Evolutionary conservation across 345 rosid genomes (phyloP).

Genomic region (Eucalyptus erythrocorys): DNA sequence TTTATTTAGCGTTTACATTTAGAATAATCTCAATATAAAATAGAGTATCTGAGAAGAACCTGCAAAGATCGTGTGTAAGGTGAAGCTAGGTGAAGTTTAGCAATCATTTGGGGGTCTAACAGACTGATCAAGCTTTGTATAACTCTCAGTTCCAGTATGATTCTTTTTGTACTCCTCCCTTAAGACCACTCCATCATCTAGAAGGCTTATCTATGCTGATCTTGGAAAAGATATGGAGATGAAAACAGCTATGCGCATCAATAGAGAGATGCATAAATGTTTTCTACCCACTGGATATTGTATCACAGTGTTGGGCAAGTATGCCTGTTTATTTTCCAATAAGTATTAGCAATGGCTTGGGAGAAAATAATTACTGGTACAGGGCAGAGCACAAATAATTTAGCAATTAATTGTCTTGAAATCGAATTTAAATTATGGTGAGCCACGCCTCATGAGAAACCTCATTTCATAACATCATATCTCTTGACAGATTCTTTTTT

Average conservation of each 20-base stretch:
- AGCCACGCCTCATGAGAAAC: neutral
- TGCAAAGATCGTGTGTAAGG: neutral
- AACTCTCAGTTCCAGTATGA: neutral
- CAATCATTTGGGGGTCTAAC: neutral
- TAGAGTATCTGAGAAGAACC: neutral
- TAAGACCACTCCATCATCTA: neutral
- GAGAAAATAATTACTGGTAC: neutral
- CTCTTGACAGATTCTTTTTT: neutral
- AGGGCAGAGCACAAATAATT: neutral
- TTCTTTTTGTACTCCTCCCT: neutral
- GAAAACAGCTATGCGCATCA: neutral
- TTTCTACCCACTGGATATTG: neutral
- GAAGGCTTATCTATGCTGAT: neutral
- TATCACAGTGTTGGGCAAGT: neutral
- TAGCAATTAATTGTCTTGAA: neutral
- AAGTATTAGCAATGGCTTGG: neutral
- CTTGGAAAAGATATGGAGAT: neutral
- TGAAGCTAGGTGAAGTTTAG: neutral
- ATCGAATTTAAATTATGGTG: neutral
- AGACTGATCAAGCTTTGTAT: neutral
- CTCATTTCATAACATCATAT: neutral
- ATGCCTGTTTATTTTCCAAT: neutral
- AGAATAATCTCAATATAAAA: neutral
- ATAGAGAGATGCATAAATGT: neutral
- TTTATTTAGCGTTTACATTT: neutral